Evolutionary conservation across 148 eudicot genomes (phyloP), one percentile per base, ranked within the genome.

Genomic region (Pouteria glomerata): DNA sequence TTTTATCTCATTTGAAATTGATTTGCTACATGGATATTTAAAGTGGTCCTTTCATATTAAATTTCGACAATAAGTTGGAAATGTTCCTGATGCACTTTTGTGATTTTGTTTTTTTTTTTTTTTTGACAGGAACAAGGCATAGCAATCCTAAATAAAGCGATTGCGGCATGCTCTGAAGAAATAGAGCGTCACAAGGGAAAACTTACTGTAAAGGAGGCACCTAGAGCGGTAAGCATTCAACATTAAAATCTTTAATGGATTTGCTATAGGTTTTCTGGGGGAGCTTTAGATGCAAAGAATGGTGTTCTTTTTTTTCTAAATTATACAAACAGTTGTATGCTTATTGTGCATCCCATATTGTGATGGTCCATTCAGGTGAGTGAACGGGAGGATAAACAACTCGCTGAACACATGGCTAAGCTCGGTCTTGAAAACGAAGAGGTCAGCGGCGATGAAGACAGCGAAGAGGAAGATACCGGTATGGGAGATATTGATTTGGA

Each of bases 181-280:
- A 88, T 95, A 42, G 99, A 88, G 57, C 86, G 74, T 23, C 92
- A 89, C 80, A 91, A 89, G 69, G 99, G 97, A 69, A 96, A 92
- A 72, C 91, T 96, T 44, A 52, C 66, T 23, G 85, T 92, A 68
- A 96, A 92, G 82, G 96, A 92, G 77, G 86, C 90, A n/a, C 85
- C 99, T 59, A 84, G 99, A 90, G 89, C 96, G 52, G 99, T 96
- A 78, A 85, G 82, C 59, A 64, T 72, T n/a, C n/a, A n/a, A n/a
- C n/a, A n/a, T n/a, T n/a, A n/a, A n/a, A n/a, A n/a, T n/a, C n/a
- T n/a, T n/a, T n/a, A n/a, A n/a, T n/a, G n/a, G n/a, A n/a, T n/a
- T n/a, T n/a, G n/a, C n/a, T n/a, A n/a, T n/a, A n/a, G n/a, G n/a
- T n/a, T n/a, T n/a, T n/a, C n/a, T n/a, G n/a, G n/a, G n/a, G n/a